Evolutionary conservation across 495 filamentous ascomycete genomes (phyloP).

Genomic region (Chlorociboria aeruginascens): DNA sequence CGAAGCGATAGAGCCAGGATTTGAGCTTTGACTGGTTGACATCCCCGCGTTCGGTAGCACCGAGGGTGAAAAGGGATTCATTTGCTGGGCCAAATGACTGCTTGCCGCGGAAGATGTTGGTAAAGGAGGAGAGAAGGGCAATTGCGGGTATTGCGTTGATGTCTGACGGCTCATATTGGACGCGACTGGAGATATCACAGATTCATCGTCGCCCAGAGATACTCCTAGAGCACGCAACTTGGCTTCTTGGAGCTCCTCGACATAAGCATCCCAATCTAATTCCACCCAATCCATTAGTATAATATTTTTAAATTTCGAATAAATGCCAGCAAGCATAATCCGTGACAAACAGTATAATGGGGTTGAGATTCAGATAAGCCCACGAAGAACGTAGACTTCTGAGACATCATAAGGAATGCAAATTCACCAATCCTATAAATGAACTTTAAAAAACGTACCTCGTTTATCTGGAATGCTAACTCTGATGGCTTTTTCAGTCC

Average conservation of each 20-base stretch:
- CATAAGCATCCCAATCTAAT: conserved; percentile 65
- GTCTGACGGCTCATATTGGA: conserved; percentile 44
- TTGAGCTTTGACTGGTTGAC: conserved; percentile 45
- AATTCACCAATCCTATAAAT: background rate
- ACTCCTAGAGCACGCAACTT: conserved; percentile 88
- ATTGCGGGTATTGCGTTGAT: conserved; percentile 48
- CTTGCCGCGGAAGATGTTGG: conserved; percentile 53
- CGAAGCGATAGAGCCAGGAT: conserved; percentile 45
- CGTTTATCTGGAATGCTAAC: conserved; percentile 67
- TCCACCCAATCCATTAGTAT: background rate
- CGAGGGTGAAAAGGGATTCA: conserved; percentile 43
- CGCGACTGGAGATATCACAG: conserved; percentile 32
- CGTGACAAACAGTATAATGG: background rate
- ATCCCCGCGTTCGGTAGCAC: conserved; percentile 38
- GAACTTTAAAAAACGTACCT: conserved; percentile 11
- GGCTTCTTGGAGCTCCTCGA: conserved; percentile 68
- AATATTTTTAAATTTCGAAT: no score
- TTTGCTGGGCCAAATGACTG: conserved; percentile 44
- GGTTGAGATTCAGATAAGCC: background rate
- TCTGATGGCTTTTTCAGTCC: conserved; percentile 35
- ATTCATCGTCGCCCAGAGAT: conserved; percentile 52
- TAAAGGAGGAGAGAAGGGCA: conserved; percentile 64
- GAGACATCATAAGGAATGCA: conserved; percentile 1
- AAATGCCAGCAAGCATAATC: background rate
- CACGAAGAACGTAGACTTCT: background rate